phyloP scores from a whole-genome alignment of 139 green algal genomes.

The Picochlorum sp. region DNA sequence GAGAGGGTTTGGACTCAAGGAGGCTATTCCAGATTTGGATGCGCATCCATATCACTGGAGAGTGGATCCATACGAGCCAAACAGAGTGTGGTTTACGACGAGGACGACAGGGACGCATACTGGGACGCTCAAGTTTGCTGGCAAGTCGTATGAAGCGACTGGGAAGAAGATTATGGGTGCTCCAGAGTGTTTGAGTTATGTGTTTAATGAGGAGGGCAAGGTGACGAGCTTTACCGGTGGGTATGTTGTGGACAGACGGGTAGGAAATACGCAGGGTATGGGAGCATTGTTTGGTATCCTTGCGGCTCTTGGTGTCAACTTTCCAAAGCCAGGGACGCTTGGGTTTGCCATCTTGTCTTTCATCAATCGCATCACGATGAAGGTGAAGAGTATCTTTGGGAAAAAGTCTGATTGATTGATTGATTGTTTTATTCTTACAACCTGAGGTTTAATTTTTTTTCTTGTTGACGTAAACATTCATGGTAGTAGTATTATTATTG shows the following conservation, averaged over 20 bases:
- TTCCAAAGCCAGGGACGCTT: conserved; percentile 33
- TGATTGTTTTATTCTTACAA: background rate
- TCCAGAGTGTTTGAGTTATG: conserved; percentile 38
- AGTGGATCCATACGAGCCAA: conserved; percentile 55
- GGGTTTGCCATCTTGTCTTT: conserved; percentile 10
- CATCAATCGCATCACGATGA: conserved; percentile 10
- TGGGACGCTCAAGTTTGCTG: conserved; percentile 40
- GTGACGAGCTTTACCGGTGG: conserved; percentile 50
- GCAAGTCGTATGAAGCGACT: conserved; percentile 34
- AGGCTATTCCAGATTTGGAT: conserved; percentile 45
- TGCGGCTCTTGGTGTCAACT: conserved; percentile 37
- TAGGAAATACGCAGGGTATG: conserved; percentile 59
- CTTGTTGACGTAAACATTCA: too few relatives aligned
- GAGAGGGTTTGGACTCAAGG: conserved; percentile 35
- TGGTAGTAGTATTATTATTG: background rate
- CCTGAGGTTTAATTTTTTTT: conserved; percentile 4
- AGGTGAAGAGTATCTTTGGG: conserved; percentile 5
- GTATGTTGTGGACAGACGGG: conserved; percentile 42
- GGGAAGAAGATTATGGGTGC: conserved; percentile 32
- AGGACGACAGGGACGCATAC: conserved; percentile 40
- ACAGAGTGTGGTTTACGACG: conserved; percentile 59
- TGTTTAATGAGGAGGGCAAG: conserved; percentile 58
- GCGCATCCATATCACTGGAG: conserved; percentile 14
- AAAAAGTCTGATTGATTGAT: conserved; percentile 13
- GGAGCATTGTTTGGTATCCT: conserved; percentile 64